A percentile compares a stretch with the other conserved stretches of the same genome.
Evolutionary conservation across 116 monocot species (phyloP).

Genomic region (Posidonia oceanica): DNA sequence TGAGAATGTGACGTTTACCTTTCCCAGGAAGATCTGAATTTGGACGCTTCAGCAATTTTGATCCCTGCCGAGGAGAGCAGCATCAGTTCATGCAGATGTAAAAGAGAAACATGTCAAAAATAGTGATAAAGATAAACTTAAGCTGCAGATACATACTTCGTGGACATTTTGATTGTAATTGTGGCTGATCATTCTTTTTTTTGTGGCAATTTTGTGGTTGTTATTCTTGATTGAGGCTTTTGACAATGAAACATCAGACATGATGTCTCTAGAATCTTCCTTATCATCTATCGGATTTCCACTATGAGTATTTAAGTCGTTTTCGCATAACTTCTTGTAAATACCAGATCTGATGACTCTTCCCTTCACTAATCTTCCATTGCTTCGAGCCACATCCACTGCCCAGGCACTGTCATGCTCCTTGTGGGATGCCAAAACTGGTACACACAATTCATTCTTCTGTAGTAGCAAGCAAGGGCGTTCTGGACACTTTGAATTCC

Average conservation of each 20-base stretch:
- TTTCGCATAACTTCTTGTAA: background rate
- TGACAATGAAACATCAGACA: background rate
- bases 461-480: conserved; percentile 9
- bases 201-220: conserved; percentile 1
- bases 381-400: background rate
- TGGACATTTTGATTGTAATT: conserved; percentile 9
- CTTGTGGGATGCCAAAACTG: conserved; percentile 28
- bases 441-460: conserved; percentile 8
- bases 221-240: conserved; percentile 2
- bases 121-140: too few species aligned
- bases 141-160: background rate
- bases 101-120: background rate
- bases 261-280: conserved; percentile 3
- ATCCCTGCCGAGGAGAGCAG: background rate
- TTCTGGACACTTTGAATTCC: conserved; percentile 1
- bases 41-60: background rate
- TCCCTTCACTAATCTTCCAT: background rate
- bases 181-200: conserved; percentile 44
- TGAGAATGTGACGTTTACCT: background rate
- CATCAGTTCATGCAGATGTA: background rate
- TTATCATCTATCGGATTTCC: background rate
- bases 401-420: conserved; percentile 7
- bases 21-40: conserved; percentile 2
- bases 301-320: background rate
- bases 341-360: background rate